phyloP scores from a whole-genome alignment of 2,329 filamentous ascomycete species.

The Diaporthe vexans region DNA sequence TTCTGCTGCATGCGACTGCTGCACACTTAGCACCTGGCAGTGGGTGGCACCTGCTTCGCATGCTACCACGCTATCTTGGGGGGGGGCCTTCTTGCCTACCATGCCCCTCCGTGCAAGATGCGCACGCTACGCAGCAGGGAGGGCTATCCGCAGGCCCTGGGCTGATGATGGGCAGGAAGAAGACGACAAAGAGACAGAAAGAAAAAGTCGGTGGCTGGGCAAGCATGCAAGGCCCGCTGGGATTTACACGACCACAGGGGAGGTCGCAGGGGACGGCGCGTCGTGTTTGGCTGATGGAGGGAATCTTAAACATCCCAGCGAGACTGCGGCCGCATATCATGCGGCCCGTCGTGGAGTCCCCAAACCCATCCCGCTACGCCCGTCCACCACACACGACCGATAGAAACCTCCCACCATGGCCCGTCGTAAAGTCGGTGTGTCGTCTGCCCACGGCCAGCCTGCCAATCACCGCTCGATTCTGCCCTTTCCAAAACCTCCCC shows the following conservation, averaged over 20 bases:
- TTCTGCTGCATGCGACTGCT: conserved; percentile 6
- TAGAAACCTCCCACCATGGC: conserved; percentile 34
- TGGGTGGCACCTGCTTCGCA: conserved; percentile 9
- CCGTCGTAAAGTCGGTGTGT: conserved; percentile 43
- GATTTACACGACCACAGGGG: conserved; percentile 25
- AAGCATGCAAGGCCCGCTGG: conserved; percentile 41
- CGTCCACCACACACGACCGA: conserved; percentile 37
- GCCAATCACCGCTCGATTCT: conserved; percentile 37
- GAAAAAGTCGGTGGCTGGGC: conserved; percentile 42
- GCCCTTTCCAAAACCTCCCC: conserved; percentile 26
- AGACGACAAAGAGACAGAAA: no score
- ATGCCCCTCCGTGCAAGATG: neutral
- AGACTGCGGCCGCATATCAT: conserved; percentile 41
- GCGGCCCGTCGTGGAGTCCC: conserved; percentile 43
- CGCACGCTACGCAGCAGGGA: conserved; percentile 6
- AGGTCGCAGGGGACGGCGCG: conserved; percentile 30
- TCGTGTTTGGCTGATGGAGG: conserved; percentile 39
- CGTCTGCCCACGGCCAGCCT: conserved; percentile 25
- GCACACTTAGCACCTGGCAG: conserved; percentile 15
- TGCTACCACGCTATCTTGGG: neutral
- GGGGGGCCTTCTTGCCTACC: neutral
- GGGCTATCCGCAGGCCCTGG: conserved; percentile 12
- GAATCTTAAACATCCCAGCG: conserved; percentile 37
- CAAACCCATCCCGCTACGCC: conserved; percentile 33
- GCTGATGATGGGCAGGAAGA: conserved; percentile 16